Percentiles rank a stretch among this genome's conserved stretches.
phyloP scores from a whole-genome alignment of 495 filamentous ascomycete genomes.

The Chaetomium tenue region DNA sequence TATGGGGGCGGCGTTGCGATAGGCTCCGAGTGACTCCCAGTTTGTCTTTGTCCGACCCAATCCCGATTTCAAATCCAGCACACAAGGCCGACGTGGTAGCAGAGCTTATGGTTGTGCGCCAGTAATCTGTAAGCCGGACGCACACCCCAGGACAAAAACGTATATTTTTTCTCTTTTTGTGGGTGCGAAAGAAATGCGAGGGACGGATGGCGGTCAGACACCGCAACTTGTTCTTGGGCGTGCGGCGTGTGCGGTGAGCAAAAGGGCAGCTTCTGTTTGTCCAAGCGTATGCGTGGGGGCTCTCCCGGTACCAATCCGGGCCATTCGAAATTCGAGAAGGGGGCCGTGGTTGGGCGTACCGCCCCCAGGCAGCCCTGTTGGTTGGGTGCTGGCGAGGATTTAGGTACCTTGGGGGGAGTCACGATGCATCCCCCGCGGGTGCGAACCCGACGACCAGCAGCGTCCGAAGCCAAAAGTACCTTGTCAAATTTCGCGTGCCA shows the following conservation, averaged over 20 bases:
- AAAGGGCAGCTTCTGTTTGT: slow-evolving; percentile 13
- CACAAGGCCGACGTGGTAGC: not conserved
- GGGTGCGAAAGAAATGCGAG: slow-evolving; percentile 13
- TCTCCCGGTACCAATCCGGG: slow-evolving; percentile 26
- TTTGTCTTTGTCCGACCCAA: slow-evolving; percentile 10
- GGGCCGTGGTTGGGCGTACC: slow-evolving; percentile 17
- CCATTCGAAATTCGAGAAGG: slow-evolving; percentile 23
- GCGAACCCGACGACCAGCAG: slow-evolving; percentile 13
- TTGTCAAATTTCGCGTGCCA: slow-evolving; percentile 6
- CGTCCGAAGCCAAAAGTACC: slow-evolving; percentile 10
- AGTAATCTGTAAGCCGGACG: slow-evolving; percentile 8
- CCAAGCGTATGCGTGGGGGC: slow-evolving; percentile 31
- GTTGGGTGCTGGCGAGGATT: slow-evolving; percentile 10
- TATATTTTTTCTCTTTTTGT: not conserved
- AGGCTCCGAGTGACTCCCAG: not conserved
- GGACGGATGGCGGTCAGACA: slow-evolving; percentile 32
- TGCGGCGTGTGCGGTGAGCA: slow-evolving; percentile 18
- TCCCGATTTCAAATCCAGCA: slow-evolving; percentile 5
- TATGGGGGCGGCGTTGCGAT: slow-evolving; percentile 11
- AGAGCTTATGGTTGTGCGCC: not conserved
- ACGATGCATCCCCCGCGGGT: slow-evolving; percentile 18
- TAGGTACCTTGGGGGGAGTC: slow-evolving; percentile 1
- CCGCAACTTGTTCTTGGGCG: slow-evolving; percentile 31
- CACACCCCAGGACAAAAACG: not conserved
- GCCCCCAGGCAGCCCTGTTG: slow-evolving; percentile 9